Percentiles rank a stretch among this genome's conserved stretches.
These are phyloP conservation scores for Podaxis rugospora DNA, from an alignment of 768 basidiomycete species.

Conservation along the genomic window DNA sequence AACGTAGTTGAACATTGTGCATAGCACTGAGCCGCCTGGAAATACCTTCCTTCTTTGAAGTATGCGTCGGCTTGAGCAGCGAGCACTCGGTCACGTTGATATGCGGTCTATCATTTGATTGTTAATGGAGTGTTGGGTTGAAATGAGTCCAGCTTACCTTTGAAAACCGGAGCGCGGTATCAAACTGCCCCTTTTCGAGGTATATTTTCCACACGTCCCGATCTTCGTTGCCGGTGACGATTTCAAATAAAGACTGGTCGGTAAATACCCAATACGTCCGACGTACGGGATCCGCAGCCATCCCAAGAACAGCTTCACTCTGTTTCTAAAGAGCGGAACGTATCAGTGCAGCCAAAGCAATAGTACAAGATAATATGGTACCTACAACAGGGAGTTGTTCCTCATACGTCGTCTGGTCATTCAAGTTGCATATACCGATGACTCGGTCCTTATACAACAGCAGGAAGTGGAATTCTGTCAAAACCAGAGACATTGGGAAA, in stretches of 20 bases:
- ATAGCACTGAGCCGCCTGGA: slow-evolving; percentile 89
- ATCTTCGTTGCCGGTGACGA: slow-evolving; percentile 83
- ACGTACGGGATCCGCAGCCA: slow-evolving; percentile 81
- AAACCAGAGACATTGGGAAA: slow-evolving; percentile 68
- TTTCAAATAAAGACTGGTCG: slow-evolving; percentile 82
- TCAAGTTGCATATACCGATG: slow-evolving; percentile 71
- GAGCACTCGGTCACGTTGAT: slow-evolving; percentile 82
- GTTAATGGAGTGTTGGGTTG: not conserved
- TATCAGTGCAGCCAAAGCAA: not conserved
- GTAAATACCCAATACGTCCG: slow-evolving; percentile 96
- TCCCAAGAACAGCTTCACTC: slow-evolving; percentile 65
- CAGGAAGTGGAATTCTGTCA: slow-evolving; percentile 93
- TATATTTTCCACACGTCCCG: slow-evolving; percentile 94
- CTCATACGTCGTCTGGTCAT: slow-evolving; percentile 81
- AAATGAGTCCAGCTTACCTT: slow-evolving; percentile 47
- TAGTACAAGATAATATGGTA: not conserved
- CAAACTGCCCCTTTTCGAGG: slow-evolving; percentile 71
- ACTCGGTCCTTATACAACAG: slow-evolving; percentile 79
- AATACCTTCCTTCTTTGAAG: slow-evolving; percentile 77
- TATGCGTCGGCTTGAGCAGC: slow-evolving; percentile 78
- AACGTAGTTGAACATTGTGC: slow-evolving; percentile 85
- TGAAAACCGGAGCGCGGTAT: slow-evolving; percentile 75
- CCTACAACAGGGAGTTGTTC: slow-evolving; percentile 77
- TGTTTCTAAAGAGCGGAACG: slow-evolving; percentile 49
- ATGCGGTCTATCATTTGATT: slow-evolving; percentile 56